These are phyloP conservation scores for Amanita rimosa DNA, from an alignment of 768 basidiomycete species.

Conservation along the genomic window DNA sequence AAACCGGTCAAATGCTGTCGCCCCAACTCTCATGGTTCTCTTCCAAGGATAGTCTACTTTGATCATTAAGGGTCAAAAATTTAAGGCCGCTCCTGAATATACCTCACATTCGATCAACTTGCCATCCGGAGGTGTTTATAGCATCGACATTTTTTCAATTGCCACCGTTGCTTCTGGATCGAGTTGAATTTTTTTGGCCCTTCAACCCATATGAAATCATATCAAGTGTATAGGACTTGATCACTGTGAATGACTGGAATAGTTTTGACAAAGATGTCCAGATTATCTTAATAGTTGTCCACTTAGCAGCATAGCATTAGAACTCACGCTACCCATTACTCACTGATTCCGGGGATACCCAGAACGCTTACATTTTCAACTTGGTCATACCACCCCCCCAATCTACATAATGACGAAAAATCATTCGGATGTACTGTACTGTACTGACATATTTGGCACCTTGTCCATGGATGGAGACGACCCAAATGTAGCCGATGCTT, in stretches of 20 bases:
- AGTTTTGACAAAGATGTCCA: constrained; percentile 40
- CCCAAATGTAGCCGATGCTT: constrained; percentile 20
- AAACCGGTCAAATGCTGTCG: constrained; percentile 37
- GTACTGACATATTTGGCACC: too few relatives aligned
- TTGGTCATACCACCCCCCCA: too few relatives aligned
- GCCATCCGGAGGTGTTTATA: constrained; percentile 46
- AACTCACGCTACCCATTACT: too few relatives aligned
- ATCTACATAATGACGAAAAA: too few relatives aligned
- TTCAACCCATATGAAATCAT: constrained; percentile 42
- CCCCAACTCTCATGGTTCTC: constrained; percentile 31
- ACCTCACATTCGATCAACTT: constrained; percentile 40
- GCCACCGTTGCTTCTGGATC: constrained; percentile 32
- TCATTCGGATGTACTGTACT: too few relatives aligned
- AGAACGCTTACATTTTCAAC: constrained; percentile 20
- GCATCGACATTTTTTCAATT: constrained; percentile 46
- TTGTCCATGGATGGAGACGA: constrained; percentile 22
- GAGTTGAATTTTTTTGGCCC: constrained; percentile 27
- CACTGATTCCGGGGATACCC: constrained; percentile 38
- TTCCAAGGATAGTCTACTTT: constrained; percentile 27
- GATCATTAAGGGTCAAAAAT: too few relatives aligned
- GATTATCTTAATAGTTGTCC: constrained; percentile 17
- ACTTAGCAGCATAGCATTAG: too few relatives aligned
- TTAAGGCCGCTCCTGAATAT: too few relatives aligned
- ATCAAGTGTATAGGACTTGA: constrained; percentile 35
- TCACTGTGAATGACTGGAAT: too few relatives aligned